Evolutionary conservation across 2,329 filamentous ascomycete species (phyloP).

Genomic region (Pseudocercospora fuligena): DNA sequence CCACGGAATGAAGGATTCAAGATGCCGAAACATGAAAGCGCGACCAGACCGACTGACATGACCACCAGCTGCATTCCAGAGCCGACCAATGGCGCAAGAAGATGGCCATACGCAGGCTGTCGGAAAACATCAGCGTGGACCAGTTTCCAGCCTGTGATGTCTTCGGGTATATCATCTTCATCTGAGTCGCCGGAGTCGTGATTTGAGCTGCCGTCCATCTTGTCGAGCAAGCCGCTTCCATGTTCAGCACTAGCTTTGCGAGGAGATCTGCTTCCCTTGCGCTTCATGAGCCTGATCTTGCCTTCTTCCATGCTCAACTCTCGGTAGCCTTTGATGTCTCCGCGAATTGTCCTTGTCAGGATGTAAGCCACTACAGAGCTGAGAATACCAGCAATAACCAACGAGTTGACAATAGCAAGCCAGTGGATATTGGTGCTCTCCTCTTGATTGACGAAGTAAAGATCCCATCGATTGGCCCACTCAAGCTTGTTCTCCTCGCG

Average conservation of each 20-base stretch:
- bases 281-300: conserved; percentile 59
- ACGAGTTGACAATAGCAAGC: conserved; percentile 84
- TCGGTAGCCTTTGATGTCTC: conserved; percentile 76
- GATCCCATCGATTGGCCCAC: conserved; percentile 84
- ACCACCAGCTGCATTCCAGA: conserved; percentile 87
- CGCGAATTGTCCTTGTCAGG: conserved; percentile 74
- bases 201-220: conserved; percentile 54
- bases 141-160: conserved; percentile 85
- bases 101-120: conserved; percentile 68
- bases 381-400: conserved; percentile 79
- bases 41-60: conserved; percentile 70
- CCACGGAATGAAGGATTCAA: conserved; percentile 89
- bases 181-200: conserved; percentile 59
- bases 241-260: conserved; percentile 52
- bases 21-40: conserved; percentile 70
- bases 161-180: conserved; percentile 76
- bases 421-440: conserved; percentile 83
- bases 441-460: conserved; percentile 87
- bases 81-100: conserved; percentile 80
- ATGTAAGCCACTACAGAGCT: conserved; percentile 82
- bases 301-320: conserved; percentile 70
- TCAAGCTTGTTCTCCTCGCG: conserved; percentile 79
- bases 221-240: conserved; percentile 47
- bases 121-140: conserved; percentile 89
- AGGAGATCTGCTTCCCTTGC: conserved; percentile 50